These are phyloP conservation scores for Aspergillus egyptiacus DNA, from an alignment of 495 filamentous ascomycete species.

Conservation along the genomic window DNA sequence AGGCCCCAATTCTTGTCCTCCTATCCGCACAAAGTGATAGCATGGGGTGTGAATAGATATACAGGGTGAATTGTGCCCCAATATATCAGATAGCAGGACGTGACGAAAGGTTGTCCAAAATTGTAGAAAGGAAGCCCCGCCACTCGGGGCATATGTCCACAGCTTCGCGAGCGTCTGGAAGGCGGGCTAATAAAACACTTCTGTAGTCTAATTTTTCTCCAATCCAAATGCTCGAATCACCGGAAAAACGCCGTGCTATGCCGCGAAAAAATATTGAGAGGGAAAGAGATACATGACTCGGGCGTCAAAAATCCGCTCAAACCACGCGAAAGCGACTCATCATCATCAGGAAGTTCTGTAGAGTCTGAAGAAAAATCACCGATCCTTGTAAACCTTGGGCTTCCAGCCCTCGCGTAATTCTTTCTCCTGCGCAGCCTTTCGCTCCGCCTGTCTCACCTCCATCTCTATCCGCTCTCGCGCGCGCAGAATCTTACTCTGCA, in stretches of 20 bases:
- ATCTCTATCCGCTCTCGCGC: conserved; percentile 88
- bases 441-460: conserved; percentile 53
- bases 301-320: background rate
- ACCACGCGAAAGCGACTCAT: background rate
- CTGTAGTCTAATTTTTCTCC: conserved; percentile 23
- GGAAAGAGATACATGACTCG: conserved; percentile 8
- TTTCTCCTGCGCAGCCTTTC: conserved; percentile 48
- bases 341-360: background rate
- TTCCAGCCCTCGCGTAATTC: conserved; percentile 83
- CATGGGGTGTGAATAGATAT: background rate
- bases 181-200: conserved; percentile 1
- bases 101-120: background rate
- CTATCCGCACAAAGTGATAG: background rate
- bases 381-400: conserved; percentile 89
- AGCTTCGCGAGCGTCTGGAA: too few relatives aligned
- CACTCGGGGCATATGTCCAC: background rate
- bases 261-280: conserved; percentile 25
- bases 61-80: background rate
- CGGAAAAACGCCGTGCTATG: conserved; percentile 48
- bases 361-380: conserved; percentile 45
- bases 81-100: background rate
- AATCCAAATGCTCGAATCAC: conserved; percentile 29
- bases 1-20: background rate
- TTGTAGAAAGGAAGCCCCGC: background rate
- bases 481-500: conserved; percentile 92